phyloP scores from a whole-genome alignment of 768 basidiomycete species.

The Clathrus columnatus region DNA sequence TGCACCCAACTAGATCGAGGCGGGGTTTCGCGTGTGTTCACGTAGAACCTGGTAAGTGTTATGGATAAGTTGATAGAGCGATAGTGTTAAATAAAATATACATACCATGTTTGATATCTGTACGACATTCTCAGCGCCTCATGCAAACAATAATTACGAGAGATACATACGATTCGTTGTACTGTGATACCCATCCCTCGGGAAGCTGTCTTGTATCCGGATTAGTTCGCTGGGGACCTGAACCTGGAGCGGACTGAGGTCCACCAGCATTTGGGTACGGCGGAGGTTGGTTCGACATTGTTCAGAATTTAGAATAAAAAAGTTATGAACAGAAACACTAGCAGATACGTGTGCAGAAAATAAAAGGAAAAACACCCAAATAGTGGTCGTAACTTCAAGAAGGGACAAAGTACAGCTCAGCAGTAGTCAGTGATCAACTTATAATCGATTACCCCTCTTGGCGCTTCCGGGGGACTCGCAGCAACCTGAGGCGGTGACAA shows the following conservation, averaged over 20 bases:
- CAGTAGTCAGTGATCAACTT: background rate
- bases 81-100: background rate
- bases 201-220: constrained; percentile 39
- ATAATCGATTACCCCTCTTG: background rate
- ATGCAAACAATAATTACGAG: constrained; percentile 16
- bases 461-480: background rate
- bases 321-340: background rate
- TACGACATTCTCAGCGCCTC: constrained; percentile 18
- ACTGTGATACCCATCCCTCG: constrained; percentile 60
- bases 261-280: background rate
- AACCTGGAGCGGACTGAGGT: background rate
- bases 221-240: background rate
- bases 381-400: background rate
- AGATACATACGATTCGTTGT: constrained; percentile 50
- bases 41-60: constrained; percentile 54
- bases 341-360: background rate
- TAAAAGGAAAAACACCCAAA: background rate
- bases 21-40: constrained; percentile 54
- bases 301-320: background rate
- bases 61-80: background rate
- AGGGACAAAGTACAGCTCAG: background rate
- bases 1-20: constrained; percentile 64
- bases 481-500: background rate
- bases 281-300: constrained; percentile 3
- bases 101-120: constrained; percentile 62